Percentiles rank a stretch among this genome's conserved stretches.
Conservation (phyloP, 495 filamentous ascomycete genomes). For the Talaromyces ruber region DNA sequence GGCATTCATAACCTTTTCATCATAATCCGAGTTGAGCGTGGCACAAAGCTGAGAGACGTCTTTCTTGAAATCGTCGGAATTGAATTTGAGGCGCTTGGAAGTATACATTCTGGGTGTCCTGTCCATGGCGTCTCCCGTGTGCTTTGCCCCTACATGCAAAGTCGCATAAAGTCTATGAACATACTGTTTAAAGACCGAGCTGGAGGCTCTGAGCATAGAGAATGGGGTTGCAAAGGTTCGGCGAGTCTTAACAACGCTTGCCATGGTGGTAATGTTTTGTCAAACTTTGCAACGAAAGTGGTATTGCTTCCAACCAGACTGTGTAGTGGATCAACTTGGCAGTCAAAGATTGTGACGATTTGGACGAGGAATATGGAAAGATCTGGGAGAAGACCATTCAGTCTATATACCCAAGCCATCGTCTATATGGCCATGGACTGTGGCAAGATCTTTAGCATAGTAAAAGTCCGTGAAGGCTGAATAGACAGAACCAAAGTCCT, state of each 20-base stretch:
- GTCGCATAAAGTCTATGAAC: neutral
- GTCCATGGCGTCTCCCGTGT: neutral
- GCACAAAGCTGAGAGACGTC: neutral
- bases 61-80: neutral
- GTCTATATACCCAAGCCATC: neutral
- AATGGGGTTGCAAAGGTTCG: neutral
- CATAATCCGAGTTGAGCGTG: neutral
- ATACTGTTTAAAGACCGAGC: neutral
- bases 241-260: neutral
- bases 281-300: too few species aligned
- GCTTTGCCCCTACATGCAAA: neutral
- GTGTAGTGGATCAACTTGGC: too few species aligned
- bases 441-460: neutral
- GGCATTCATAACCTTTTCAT: neutral
- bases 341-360: neutral
- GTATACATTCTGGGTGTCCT: neutral
- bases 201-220: neutral
- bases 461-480: neutral
- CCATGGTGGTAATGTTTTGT: neutral
- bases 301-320: too few species aligned
- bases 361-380: neutral
- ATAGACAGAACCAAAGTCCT: neutral
- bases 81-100: neutral
- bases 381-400: neutral
- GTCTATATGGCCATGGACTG: neutral